Evolutionary conservation across 192 early-diverging fungal genomes (phyloP).

Genomic region (Backusella psychrophila): DNA sequence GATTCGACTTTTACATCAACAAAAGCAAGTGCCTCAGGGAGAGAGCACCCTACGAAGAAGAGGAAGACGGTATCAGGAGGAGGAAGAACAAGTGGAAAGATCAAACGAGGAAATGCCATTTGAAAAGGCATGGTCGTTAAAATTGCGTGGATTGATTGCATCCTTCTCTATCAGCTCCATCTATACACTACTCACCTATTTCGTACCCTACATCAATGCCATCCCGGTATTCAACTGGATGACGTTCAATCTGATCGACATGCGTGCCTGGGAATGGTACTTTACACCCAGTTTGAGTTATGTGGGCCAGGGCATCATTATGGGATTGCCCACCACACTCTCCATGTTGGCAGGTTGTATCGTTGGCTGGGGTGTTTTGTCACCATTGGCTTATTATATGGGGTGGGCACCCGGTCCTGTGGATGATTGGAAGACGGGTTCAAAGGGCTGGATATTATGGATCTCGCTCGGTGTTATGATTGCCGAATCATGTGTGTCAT

Average conservation of each 20-base stretch:
- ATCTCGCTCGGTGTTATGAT: constrained; percentile 80
- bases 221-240: constrained; percentile 61
- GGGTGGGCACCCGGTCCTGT: constrained; percentile 76
- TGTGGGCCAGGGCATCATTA: constrained; percentile 79
- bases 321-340: constrained; percentile 72
- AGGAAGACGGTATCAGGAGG: not conserved
- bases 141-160: constrained; percentile 48
- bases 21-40: not conserved
- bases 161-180: constrained; percentile 60
- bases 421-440: constrained; percentile 64
- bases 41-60: not conserved
- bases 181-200: constrained; percentile 65
- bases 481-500: constrained; percentile 63
- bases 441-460: constrained; percentile 79
- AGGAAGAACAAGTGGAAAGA: not conserved
- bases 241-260: constrained; percentile 44
- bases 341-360: constrained; percentile 69
- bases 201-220: constrained; percentile 52
- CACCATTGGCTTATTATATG: constrained; percentile 59
- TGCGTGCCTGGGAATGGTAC: constrained; percentile 66
- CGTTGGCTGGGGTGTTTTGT: constrained; percentile 74
- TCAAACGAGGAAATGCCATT: constrained; percentile 2
- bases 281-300: constrained; percentile 74
- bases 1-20: constrained; percentile 70
- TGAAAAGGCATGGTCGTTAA: constrained; percentile 59